These are phyloP conservation scores for Claviceps africana DNA, from an alignment of 2,329 filamentous ascomycete genomes.

Conservation along the genomic window DNA sequence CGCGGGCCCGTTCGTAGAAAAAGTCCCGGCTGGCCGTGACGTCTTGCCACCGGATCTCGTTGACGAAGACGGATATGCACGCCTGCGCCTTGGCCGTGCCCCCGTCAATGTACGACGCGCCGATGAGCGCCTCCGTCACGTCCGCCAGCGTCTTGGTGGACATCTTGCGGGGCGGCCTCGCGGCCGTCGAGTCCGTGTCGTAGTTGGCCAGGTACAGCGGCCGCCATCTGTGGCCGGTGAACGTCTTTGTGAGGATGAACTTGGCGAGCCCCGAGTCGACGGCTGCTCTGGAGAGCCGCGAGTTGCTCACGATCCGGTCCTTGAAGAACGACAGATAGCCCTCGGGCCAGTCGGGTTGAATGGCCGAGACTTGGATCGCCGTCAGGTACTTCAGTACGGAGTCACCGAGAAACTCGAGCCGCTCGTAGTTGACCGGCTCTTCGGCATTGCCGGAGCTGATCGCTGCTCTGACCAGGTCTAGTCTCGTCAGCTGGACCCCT, in stretches of 20 bases:
- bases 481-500: conserved; percentile 35
- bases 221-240: conserved; percentile 60
- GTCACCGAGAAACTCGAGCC: conserved; percentile 79
- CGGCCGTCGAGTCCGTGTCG: conserved; percentile 1
- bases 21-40: conserved; percentile 25
- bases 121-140: conserved; percentile 73
- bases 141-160: conserved; percentile 77
- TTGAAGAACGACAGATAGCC: conserved; percentile 58
- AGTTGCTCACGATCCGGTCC: conserved; percentile 59
- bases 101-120: conserved; percentile 56
- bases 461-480: conserved; percentile 49
- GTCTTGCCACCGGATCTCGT: conserved; percentile 40
- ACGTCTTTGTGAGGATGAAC: conserved; percentile 56
- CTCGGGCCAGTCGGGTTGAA: conserved; percentile 57
- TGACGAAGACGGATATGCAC: conserved; percentile 54
- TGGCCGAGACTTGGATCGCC: conserved; percentile 46
- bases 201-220: conserved; percentile 41
- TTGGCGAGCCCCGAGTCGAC: conserved; percentile 49
- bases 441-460: conserved; percentile 51
- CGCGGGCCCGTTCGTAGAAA: conserved; percentile 29
- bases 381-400: conserved; percentile 64
- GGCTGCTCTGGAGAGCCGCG: conserved; percentile 52
- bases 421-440: conserved; percentile 58
- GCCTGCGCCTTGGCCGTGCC: conserved; percentile 47
- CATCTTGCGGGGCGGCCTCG: conserved; percentile 23